Evolutionary conservation across 2,329 filamentous ascomycete species (phyloP), one percentile per base, ranked within the genome.

Genomic region (Trichoderma koningii): DNA sequence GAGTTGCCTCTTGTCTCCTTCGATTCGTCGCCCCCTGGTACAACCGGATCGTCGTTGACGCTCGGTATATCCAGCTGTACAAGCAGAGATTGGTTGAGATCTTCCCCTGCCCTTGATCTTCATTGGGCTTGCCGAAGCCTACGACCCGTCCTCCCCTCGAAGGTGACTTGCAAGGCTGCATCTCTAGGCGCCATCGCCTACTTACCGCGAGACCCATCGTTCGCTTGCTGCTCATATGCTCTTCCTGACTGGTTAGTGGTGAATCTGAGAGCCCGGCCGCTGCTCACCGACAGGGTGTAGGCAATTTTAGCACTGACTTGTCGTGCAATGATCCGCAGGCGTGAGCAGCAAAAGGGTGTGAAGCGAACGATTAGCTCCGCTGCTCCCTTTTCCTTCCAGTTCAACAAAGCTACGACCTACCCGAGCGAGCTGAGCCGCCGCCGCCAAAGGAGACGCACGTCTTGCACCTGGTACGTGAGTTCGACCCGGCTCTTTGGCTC

Each of bases 101-200:
- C 50, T 52, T 26, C 26, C 41, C 38, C 28, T 30, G 30, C 44
- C 55, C n/a, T 55, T 34, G 50, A 53, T 47, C 50, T 45, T 23
- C 42, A 26, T 30, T 26, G 50, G 53, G 21, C 28, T 63, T 21
- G 28, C 51, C 50, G 23, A 44, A 53, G 23, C 17, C 38, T n/a
- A 38, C 34, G 34, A 38, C 34, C 34, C 48, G 19, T 30, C 28
- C 28, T 10, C 26, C 10, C 23, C 17, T 19, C 34, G 17, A 41
- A 21, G 42, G 52, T 55, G 52, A 55, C 47, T 59, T 34, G 63
- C 63, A 52, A 65, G 63, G 41, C 63, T 65, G 38, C 55, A 59
- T 47, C 28, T 65, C 28, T 38, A 53, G 47, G 45, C 38, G 34
- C 23, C 38, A 19, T 65, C 41, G 47, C 55, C 55, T 57, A 41